A percentile compares a stretch with the other conserved stretches of the same genome.
phyloP scores from a whole-genome alignment of 164 flowering plant genomes.

The Magnolia officinalis region DNA sequence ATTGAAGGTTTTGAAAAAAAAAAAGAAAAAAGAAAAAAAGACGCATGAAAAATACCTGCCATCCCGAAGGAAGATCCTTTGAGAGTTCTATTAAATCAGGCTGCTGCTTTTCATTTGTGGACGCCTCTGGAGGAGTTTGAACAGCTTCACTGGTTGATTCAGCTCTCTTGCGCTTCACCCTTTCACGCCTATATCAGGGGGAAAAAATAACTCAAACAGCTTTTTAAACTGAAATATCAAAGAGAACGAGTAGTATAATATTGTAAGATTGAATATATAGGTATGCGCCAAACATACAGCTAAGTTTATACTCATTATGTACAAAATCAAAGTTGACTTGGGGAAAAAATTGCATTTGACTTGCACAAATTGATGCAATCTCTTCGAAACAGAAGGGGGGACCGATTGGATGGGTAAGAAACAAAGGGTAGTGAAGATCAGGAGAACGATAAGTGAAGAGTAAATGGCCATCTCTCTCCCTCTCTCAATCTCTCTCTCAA shows the following conservation, averaged over 20 bases:
- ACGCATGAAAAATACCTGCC: slow-evolving; percentile 62
- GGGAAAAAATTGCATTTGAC: no score
- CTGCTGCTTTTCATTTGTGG: slow-evolving; percentile 34
- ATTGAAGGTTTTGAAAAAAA: not conserved
- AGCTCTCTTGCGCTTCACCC: slow-evolving; percentile 79
- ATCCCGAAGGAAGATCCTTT: slow-evolving; percentile 72
- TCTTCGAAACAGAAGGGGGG: no score
- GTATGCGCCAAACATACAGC: no score
- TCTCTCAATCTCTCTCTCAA: no score
- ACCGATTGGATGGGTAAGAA: no score
- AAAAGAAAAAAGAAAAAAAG: not conserved
- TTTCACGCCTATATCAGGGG: slow-evolving; percentile 66
- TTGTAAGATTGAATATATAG: no score
- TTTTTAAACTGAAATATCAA: not conserved
- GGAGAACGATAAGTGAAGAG: no score
- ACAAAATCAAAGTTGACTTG: no score
- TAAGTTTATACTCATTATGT: no score
- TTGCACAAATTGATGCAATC: no score
- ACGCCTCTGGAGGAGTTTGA: slow-evolving; percentile 23
- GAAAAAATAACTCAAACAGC: not conserved
- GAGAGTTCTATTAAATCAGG: slow-evolving; percentile 59
- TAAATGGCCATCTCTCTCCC: no score
- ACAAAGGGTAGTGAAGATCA: no score
- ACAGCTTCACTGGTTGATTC: slow-evolving; percentile 30
- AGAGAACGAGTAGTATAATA: not conserved